Percentiles rank a stretch among this genome's conserved stretches.
Evolutionary conservation across 163 green algal genomes (phyloP).

Genomic region (Coccomyxa subellipsoidea): DNA sequence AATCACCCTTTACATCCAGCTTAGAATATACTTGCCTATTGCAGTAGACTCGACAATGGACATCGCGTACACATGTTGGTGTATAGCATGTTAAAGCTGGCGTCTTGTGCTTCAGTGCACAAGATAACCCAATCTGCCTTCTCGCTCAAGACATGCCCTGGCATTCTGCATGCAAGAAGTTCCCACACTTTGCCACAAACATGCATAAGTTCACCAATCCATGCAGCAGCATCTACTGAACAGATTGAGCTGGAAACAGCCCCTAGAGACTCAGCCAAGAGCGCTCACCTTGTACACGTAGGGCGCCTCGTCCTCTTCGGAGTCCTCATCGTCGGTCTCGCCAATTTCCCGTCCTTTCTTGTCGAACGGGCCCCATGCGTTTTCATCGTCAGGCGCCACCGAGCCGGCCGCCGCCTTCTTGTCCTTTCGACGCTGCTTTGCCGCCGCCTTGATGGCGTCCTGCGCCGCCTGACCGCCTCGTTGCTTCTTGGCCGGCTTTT

Average conservation of each 20-base stretch:
- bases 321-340: slow-evolving; percentile 19
- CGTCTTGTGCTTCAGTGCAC: background rate
- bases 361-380: background rate
- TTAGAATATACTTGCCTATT: background rate
- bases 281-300: slow-evolving; percentile 2
- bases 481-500: background rate
- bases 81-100: background rate
- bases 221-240: no score
- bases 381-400: background rate
- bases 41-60: background rate
- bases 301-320: slow-evolving; percentile 12
- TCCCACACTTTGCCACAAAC: no score
- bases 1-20: background rate
- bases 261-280: background rate
- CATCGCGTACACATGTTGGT: background rate
- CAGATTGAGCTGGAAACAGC: no score
- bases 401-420: background rate
- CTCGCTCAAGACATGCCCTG: no score
- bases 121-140: no score
- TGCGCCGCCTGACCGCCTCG: background rate
- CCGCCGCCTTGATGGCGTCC: background rate
- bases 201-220: no score
- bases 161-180: no score
- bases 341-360: background rate
- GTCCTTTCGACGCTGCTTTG: background rate